Evolutionary conservation across 371 early-diverging fungal genomes (phyloP).

Genomic region (Ordospora colligata): DNA sequence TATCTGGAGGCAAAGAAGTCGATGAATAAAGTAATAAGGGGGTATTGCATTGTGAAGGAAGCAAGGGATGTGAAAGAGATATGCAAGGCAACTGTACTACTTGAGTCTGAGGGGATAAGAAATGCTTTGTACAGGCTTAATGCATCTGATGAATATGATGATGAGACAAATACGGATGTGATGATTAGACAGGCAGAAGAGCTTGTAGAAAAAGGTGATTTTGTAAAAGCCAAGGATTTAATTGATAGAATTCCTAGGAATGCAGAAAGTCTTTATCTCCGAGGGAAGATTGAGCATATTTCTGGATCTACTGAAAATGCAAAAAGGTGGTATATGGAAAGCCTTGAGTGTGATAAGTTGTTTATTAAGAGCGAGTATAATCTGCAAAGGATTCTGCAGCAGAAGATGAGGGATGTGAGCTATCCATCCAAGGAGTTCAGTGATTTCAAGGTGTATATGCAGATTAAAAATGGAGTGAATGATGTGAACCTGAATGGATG

Average conservation of each 20-base stretch:
- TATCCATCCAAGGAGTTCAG: constrained; percentile 2
- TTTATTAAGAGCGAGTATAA: constrained; percentile 35
- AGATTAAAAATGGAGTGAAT: neutral
- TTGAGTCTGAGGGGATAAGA: neutral
- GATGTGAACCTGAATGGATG: neutral
- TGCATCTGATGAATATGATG: neutral
- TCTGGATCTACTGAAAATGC: constrained; percentile 20
- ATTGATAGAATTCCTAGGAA: neutral
- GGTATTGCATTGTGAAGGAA: constrained; percentile 14
- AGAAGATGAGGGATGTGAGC: neutral
- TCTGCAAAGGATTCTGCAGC: constrained; percentile 31
- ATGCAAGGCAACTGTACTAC: neutral
- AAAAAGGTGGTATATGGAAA: constrained; percentile 24
- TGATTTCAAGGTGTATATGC: constrained; percentile 18
- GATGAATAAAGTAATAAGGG: neutral
- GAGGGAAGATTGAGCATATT: constrained; percentile 41
- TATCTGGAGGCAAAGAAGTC: neutral
- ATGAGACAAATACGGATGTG: constrained; percentile 34
- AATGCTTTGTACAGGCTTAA: constrained; percentile 31
- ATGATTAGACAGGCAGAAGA: neutral
- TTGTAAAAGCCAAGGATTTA: neutral
- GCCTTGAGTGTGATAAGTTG: constrained; percentile 1
- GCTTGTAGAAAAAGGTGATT: neutral
- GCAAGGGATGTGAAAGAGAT: neutral
- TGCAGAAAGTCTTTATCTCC: constrained; percentile 37